Conservation (phyloP, 2,329 filamentous ascomycete species). For the Fusarium fracticaudum region DNA sequence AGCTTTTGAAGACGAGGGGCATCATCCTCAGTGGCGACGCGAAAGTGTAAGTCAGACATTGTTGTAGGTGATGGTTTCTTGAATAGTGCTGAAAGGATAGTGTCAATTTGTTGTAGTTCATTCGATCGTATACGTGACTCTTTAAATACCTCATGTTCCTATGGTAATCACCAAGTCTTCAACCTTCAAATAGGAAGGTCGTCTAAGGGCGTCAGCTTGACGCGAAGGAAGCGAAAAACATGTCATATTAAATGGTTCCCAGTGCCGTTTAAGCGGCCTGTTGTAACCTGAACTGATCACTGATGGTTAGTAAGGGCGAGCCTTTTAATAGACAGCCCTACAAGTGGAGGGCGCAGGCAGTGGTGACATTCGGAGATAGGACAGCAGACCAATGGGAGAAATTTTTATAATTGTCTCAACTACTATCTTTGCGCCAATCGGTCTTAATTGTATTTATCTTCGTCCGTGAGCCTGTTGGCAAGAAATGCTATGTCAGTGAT, state of each 20-base stretch:
- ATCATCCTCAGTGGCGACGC: constrained; percentile 49
- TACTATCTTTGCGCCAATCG: not conserved
- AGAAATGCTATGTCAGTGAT: too few relatives aligned
- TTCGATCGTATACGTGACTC: not conserved
- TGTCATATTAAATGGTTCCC: not conserved
- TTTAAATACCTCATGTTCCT: constrained; percentile 20
- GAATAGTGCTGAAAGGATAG: not conserved
- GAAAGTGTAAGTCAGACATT: constrained; percentile 42
- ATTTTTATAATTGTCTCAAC: not conserved
- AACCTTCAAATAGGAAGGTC: constrained; percentile 13
- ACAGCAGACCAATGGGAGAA: not conserved
- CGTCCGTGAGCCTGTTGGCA: too few relatives aligned
- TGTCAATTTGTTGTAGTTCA: not conserved
- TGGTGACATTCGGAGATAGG: not conserved
- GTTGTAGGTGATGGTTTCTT: constrained; percentile 9
- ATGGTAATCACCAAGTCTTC: not conserved
- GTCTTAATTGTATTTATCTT: too few relatives aligned
- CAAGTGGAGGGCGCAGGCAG: constrained; percentile 7
- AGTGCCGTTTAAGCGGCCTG: not conserved
- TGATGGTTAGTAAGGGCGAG: not conserved
- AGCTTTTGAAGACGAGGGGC: constrained; percentile 49
- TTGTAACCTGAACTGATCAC: not conserved
- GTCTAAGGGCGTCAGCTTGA: constrained; percentile 7
- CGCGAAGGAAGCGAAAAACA: not conserved
- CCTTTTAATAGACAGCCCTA: not conserved